phyloP scores from a whole-genome alignment of 1,284 basidiomycete genomes.

The Sphagnurus paluster region DNA sequence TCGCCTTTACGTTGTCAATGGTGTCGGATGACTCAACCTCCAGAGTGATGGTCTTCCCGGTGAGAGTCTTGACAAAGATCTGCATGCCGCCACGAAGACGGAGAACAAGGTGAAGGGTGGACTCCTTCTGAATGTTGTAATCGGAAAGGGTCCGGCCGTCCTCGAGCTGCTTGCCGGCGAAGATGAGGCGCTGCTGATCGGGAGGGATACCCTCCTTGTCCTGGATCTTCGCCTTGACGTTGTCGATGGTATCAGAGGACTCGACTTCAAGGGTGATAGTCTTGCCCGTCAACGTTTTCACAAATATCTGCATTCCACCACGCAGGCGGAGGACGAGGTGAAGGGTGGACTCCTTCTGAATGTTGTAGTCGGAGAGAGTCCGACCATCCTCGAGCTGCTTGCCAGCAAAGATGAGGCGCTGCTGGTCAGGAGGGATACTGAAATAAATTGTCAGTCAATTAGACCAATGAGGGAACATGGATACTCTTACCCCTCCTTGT shows the following conservation, averaged over 20 bases:
- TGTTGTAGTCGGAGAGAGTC: constrained; percentile 84
- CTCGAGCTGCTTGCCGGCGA: constrained; percentile 84
- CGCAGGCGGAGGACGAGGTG: constrained; percentile 85
- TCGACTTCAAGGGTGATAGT: constrained; percentile 94
- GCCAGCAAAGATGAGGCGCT: constrained; percentile 86
- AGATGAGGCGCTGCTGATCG: constrained; percentile 81
- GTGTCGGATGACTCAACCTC: constrained; percentile 90
- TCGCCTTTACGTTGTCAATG: constrained; percentile 86
- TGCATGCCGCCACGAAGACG: constrained; percentile 65
- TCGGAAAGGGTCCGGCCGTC: constrained; percentile 84
- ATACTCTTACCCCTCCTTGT: constrained; percentile 56
- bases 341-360: constrained; percentile 79
- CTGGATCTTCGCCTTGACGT: constrained; percentile 84
- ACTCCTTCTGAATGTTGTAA: constrained; percentile 78
- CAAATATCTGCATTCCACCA: constrained; percentile 89
- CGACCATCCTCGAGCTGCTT: constrained; percentile 86
- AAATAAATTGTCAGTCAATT: not conserved
- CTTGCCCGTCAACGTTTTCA: constrained; percentile 88
- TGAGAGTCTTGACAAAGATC: constrained; percentile 25
- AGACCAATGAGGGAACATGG: too few relatives aligned
- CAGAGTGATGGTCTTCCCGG: constrained; percentile 69
- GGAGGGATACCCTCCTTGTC: constrained; percentile 82
- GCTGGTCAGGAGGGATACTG: constrained; percentile 48
- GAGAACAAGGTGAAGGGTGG: constrained; percentile 69
- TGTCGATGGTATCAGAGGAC: constrained; percentile 89